A percentile compares a stretch with the other conserved stretches of the same genome.
Conservation (phyloP, 208 protist species). For the Trypanosoma conorhini region DNA sequence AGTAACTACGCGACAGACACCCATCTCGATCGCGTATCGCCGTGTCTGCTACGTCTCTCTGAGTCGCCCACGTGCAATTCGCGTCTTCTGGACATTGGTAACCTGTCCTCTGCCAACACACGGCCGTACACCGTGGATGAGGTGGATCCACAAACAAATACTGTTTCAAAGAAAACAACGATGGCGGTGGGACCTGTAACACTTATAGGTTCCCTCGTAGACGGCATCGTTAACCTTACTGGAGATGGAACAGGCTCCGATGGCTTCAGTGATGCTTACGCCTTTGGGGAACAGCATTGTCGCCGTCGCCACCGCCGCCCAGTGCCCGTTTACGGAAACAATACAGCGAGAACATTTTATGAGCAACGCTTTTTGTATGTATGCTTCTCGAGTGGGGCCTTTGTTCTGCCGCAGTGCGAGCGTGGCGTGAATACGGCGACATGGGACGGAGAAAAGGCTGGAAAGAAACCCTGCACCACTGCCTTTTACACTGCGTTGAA, state of each 20-base stretch:
- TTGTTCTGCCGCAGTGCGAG: constrained; percentile 18
- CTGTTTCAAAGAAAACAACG: background rate
- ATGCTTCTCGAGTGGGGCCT: constrained; percentile 30
- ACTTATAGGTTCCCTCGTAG: constrained; percentile 20
- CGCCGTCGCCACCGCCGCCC: background rate
- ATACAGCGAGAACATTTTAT: constrained; percentile 24
- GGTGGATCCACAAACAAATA: constrained; percentile 9
- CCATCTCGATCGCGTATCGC: background rate
- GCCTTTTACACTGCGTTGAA: constrained; percentile 27
- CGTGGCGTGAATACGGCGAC: background rate
- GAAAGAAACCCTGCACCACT: constrained; percentile 8
- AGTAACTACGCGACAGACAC: background rate
- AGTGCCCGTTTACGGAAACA: constrained; percentile 5
- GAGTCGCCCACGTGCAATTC: constrained; percentile 25
- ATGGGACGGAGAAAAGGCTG: background rate
- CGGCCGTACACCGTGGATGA: background rate
- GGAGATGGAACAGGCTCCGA: background rate
- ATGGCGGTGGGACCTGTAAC: constrained; percentile 27
- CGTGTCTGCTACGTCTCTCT: constrained; percentile 30
- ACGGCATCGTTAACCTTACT: constrained; percentile 26
- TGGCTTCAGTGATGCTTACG: background rate
- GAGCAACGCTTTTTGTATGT: constrained; percentile 39
- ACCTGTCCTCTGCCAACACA: constrained; percentile 24
- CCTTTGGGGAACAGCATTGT: background rate
- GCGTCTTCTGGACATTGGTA: constrained; percentile 25